Conservation (phyloP, 1,139 yeast genomes). For the Geotrichum phurueaensis region DNA sequence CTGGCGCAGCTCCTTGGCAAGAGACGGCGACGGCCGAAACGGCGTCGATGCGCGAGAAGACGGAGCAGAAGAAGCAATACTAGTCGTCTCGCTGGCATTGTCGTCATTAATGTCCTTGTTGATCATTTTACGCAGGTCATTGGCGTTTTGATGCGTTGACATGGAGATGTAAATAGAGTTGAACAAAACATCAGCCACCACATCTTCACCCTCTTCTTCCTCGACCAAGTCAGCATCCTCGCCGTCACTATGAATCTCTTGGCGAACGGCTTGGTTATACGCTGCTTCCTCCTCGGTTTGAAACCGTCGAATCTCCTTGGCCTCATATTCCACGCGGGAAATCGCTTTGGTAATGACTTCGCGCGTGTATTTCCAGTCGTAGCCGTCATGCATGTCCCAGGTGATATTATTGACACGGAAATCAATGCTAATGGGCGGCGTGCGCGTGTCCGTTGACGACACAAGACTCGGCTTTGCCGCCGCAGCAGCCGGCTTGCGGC, state of each 20-base stretch:
- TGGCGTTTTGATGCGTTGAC: conserved; percentile 48
- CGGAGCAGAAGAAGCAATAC: conserved; percentile 2
- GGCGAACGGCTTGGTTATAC: conserved; percentile 3
- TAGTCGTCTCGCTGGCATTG: conserved; percentile 27
- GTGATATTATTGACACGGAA: conserved; percentile 24
- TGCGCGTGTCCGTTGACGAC: background rate
- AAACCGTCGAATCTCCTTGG: conserved; percentile 32
- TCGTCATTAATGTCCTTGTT: conserved; percentile 41
- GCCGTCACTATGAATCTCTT: conserved; percentile 5
- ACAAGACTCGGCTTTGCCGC: background rate
- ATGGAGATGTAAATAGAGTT: conserved; percentile 67
- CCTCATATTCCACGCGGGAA: conserved; percentile 50
- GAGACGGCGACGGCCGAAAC: conserved; percentile 15
- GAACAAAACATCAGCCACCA: conserved; percentile 60
- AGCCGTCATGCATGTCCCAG: conserved; percentile 77
- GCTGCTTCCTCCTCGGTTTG: conserved; percentile 12
- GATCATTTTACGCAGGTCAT: conserved; percentile 47
- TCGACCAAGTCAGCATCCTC: conserved; percentile 17
- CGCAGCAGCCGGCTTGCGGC: background rate
- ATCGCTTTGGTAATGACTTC: conserved; percentile 59
- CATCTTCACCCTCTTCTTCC: conserved; percentile 29
- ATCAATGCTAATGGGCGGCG: background rate
- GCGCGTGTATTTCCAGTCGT: conserved; percentile 83
- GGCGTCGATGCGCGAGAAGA: background rate
- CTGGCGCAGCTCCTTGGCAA: conserved; percentile 21